These are phyloP conservation scores for Ascodesmis nigricans DNA, from an alignment of 495 filamentous ascomycete species.

Conservation along the genomic window DNA sequence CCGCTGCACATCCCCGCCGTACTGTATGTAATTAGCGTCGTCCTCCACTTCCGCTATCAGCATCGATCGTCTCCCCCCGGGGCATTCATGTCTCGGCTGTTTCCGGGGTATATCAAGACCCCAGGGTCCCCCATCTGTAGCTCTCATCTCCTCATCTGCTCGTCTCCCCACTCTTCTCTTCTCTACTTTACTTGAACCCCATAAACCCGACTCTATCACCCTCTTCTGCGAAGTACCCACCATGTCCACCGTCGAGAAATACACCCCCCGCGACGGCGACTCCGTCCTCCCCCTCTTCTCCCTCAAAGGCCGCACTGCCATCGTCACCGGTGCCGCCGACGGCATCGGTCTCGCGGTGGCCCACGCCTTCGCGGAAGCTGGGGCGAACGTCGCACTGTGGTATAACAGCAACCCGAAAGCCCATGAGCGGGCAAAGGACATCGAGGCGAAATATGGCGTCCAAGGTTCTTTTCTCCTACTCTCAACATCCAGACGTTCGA, in stretches of 20 bases:
- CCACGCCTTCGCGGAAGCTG: slow-evolving; percentile 58
- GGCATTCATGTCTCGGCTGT: too few species aligned
- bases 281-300: slow-evolving; percentile 57
- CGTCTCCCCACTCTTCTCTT: too few species aligned
- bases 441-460: slow-evolving; percentile 57
- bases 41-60: too few species aligned
- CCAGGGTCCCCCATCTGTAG: too few species aligned
- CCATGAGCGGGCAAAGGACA: slow-evolving; percentile 43
- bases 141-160: too few species aligned
- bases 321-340: slow-evolving; percentile 59
- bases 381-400: slow-evolving; percentile 74
- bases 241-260: slow-evolving; percentile 8
- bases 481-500: too few species aligned
- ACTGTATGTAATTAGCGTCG: too few species aligned
- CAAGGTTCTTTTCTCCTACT: slow-evolving; percentile 40
- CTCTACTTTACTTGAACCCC: background rate
- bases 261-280: slow-evolving; percentile 34
- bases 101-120: too few species aligned
- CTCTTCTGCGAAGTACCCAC: slow-evolving; percentile 12
- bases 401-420: slow-evolving; percentile 61
- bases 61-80: too few species aligned
- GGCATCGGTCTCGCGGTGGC: slow-evolving; percentile 65
- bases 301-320: slow-evolving; percentile 60
- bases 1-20: too few species aligned
- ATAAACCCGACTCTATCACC: background rate